Evolutionary conservation across 345 rosid species (phyloP).

Genomic region (Anacardium occidentale): DNA sequence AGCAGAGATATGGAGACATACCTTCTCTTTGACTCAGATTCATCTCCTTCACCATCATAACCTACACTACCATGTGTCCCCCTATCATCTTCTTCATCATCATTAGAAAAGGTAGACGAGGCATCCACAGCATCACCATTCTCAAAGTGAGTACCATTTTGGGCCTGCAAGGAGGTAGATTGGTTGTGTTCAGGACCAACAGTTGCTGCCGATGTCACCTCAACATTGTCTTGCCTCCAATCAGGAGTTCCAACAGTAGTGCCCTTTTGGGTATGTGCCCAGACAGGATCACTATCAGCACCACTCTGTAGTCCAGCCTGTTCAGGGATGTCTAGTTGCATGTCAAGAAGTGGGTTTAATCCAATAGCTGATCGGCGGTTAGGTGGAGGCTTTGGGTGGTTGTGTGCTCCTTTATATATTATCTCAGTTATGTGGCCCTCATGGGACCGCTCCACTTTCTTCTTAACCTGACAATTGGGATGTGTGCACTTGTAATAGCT

Average conservation of each 20-base stretch:
- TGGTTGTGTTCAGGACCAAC: conserved; percentile 51
- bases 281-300: conserved; percentile 43
- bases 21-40: conserved; percentile 94
- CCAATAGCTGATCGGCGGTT: conserved; percentile 64
- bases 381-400: conserved; percentile 73
- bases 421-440: conserved; percentile 98
- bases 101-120: conserved; percentile 65
- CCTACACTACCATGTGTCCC: conserved; percentile 70
- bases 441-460: conserved; percentile 91
- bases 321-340: conserved; percentile 54
- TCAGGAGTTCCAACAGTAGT: conserved; percentile 38
- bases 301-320: conserved; percentile 48
- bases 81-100: conserved; percentile 73
- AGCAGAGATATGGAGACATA: conserved; percentile 21
- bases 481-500: conserved; percentile 98
- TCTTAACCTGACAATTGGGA: conserved; percentile 81
- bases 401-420: conserved; percentile 90
- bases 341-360: conserved; percentile 43
- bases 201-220: conserved; percentile 67
- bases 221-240: conserved; percentile 60
- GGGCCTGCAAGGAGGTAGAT: conserved; percentile 44
- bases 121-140: conserved; percentile 75
- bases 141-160: conserved; percentile 49
- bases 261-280: conserved; percentile 51
- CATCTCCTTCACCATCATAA: conserved; percentile 73